Evolutionary conservation across 805 yeast species (phyloP).

Genomic region (Ogataea salicorniae): DNA sequence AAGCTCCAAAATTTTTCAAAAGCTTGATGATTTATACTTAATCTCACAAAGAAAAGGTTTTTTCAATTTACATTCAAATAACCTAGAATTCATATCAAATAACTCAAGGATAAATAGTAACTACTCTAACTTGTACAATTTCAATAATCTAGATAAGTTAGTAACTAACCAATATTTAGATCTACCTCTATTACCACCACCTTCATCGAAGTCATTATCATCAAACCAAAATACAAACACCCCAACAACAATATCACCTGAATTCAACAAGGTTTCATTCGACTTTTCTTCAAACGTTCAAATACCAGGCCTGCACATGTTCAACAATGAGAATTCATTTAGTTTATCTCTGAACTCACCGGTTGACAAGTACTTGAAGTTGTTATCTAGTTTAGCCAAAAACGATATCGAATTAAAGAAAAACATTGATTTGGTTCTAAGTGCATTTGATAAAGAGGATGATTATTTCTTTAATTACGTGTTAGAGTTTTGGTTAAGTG

Average conservation of each 20-base stretch:
- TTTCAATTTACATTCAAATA: slow-evolving; percentile 25
- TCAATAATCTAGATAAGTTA: slow-evolving; percentile 22
- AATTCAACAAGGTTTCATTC: not conserved
- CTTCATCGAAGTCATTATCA: slow-evolving; percentile 3
- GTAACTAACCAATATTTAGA: slow-evolving; percentile 23
- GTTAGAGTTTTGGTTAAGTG: slow-evolving; percentile 30
- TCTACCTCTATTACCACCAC: slow-evolving; percentile 18
- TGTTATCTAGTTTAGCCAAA: slow-evolving; percentile 26
- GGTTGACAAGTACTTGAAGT: slow-evolving; percentile 23
- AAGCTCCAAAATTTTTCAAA: slow-evolving; percentile 23
- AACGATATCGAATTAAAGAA: slow-evolving; percentile 29
- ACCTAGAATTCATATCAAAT: slow-evolving; percentile 28
- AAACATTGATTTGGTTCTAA: slow-evolving; percentile 22
- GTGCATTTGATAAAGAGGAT: slow-evolving; percentile 30
- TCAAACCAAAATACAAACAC: not conserved
- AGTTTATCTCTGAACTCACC: slow-evolving; percentile 16
- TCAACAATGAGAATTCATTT: slow-evolving; percentile 8
- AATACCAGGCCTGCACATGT: slow-evolving; percentile 15
- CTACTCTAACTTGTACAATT: slow-evolving; percentile 24
- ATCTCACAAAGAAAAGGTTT: slow-evolving; percentile 31
- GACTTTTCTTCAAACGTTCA: slow-evolving; percentile 3
- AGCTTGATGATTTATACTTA: slow-evolving; percentile 27
- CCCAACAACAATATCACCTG: slow-evolving; percentile 1
- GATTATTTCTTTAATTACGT: slow-evolving; percentile 31
- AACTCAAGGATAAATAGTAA: slow-evolving; percentile 17